Evolutionary conservation across 805 yeast species (phyloP), one percentile per base, ranked within the genome.

Genomic region (Hanseniaspora guilliermondii): DNA sequence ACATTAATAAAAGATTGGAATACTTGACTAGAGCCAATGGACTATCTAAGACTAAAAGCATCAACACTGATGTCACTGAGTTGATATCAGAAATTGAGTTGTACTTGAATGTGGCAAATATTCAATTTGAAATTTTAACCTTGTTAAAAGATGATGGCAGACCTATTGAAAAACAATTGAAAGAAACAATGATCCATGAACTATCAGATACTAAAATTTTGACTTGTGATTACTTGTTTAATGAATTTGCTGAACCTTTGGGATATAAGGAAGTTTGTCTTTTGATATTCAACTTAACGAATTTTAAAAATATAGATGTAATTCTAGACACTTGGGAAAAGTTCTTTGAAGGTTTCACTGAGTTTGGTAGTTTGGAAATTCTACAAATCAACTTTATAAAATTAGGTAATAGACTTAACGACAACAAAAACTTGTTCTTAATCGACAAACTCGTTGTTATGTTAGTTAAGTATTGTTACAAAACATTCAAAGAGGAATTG

Each of bases 21-120:
- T 87, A 77, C 64, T 72, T 93, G 53, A 86, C 97, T 1, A 77
- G 97, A 60, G 97, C 97, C 0, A 85, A 84, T 66, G 96, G 96
- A 2, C 88, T 87, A 71, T 85, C 95, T 66, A 86, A 87, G 64
- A 94, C 85, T 61, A 80, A 81, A 57, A 82, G 87, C 76, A 78
- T 82, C 30, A 38, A 24, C 19, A 24, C 25, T 6, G 46, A 44
- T 27, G 47, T 50, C 2, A 42, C 48, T 36, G 80, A 79, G 61
- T 71, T 91, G 56, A 75, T 87, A 1, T 73, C 80, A 11, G 72
- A 76, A 60, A 83, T 89, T 38, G 83, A 80, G 59, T 95, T 88
- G 62, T 76, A 85, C 50, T 78, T 88, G 61, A 93, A 85, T 44
- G 93, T 91, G 36, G 93, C 96, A 2, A 81, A 81, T 57, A 76